phyloP scores from a whole-genome alignment of 768 basidiomycete genomes.

The Tylopilus sp. region DNA sequence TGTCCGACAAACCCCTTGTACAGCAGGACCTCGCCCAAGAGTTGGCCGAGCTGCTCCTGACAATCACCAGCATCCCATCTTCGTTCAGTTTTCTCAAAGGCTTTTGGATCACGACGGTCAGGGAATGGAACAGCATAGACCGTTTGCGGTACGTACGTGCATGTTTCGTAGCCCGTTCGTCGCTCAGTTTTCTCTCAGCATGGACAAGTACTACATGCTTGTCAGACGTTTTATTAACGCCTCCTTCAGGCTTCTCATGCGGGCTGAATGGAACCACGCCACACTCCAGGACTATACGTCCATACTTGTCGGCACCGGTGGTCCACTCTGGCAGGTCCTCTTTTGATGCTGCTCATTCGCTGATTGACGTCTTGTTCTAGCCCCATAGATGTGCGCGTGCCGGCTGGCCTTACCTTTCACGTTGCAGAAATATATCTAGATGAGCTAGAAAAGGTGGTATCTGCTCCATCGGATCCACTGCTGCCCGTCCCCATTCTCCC shows the following conservation, averaged over 20 bases:
- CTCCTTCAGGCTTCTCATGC: slow-evolving; percentile 74
- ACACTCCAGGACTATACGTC: slow-evolving; percentile 59
- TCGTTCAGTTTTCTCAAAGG: slow-evolving; percentile 78
- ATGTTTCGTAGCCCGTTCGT: background rate
- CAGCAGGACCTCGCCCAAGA: slow-evolving; percentile 89
- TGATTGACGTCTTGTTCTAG: slow-evolving; percentile 35
- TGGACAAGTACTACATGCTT: slow-evolving; percentile 98
- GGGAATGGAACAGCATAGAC: slow-evolving; percentile 95
- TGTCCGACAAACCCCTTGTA: slow-evolving; percentile 97
- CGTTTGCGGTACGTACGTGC: slow-evolving; percentile 63
- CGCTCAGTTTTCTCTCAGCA: slow-evolving; percentile 41
- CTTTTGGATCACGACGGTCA: slow-evolving; percentile 87
- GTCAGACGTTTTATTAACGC: slow-evolving; percentile 86
- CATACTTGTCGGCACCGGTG: slow-evolving; percentile 64
- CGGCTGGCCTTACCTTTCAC: slow-evolving; percentile 78
- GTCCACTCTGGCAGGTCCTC: slow-evolving; percentile 72
- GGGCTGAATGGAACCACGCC: slow-evolving; percentile 60
- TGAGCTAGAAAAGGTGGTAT: slow-evolving; percentile 74
- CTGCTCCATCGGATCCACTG: slow-evolving; percentile 23
- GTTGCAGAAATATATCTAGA: slow-evolving; percentile 86
- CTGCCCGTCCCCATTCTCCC: slow-evolving; percentile 47
- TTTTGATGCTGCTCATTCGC: background rate
- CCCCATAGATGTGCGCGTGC: slow-evolving; percentile 67
- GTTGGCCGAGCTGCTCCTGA: slow-evolving; percentile 76
- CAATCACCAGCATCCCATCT: slow-evolving; percentile 52